phyloP scores from a whole-genome alignment of 768 basidiomycete genomes.

The Boletus patriciae region DNA sequence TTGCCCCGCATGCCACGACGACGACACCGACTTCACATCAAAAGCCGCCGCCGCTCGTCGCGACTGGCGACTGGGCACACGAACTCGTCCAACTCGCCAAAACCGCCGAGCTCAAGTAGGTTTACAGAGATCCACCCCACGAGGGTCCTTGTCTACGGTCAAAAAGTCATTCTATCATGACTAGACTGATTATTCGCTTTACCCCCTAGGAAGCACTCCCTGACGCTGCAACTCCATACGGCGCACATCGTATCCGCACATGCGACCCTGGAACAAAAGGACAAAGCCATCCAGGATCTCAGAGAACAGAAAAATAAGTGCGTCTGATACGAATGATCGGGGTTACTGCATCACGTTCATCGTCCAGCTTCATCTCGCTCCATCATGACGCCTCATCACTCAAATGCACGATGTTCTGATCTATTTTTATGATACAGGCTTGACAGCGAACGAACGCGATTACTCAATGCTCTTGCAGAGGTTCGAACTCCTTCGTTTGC shows the following conservation, averaged over 20 bases:
- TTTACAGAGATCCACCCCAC: constrained; percentile 14
- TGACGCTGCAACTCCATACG: constrained; percentile 82
- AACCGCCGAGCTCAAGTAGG: constrained; percentile 86
- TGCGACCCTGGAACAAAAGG: constrained; percentile 73
- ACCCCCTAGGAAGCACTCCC: constrained; percentile 67
- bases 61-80: constrained; percentile 84
- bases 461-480: constrained; percentile 69
- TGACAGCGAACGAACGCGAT: constrained; percentile 70
- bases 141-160: constrained; percentile 2
- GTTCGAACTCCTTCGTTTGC: constrained; percentile 39
- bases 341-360: neutral
- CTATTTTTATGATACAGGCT: constrained; percentile 43
- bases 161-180: neutral
- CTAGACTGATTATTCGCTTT: constrained; percentile 11
- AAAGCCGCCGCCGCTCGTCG: constrained; percentile 56
- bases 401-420: constrained; percentile 16
- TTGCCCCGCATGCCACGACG: constrained; percentile 34
- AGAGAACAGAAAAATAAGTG: constrained; percentile 85
- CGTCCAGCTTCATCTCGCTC: neutral
- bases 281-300: constrained; percentile 75
- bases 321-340: constrained; percentile 25
- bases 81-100: constrained; percentile 84
- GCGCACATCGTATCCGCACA: constrained; percentile 86
- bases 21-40: constrained; percentile 22
- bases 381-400: neutral